Percentiles rank a stretch among this genome's conserved stretches.
Evolutionary conservation across 139 green algal genomes (phyloP).

Genomic region (Astrephomene gubernaculifera): DNA sequence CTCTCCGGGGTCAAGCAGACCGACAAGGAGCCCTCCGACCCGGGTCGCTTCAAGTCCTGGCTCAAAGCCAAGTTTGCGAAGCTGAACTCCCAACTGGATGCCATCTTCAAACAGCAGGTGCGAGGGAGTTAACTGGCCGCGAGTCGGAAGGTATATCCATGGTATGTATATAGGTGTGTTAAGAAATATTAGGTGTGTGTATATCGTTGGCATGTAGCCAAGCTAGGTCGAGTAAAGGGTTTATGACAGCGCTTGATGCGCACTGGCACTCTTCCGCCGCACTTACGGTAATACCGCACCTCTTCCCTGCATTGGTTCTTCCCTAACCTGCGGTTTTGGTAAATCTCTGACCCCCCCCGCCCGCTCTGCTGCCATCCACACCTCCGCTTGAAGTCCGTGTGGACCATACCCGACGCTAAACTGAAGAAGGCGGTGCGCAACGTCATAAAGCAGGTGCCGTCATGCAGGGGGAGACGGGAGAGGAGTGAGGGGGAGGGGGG

Average conservation of each 20-base stretch:
- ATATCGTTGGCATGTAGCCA: background rate
- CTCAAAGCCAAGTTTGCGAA: conserved; percentile 28
- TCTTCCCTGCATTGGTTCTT: background rate
- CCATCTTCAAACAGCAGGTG: conserved; percentile 37
- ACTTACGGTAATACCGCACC: background rate
- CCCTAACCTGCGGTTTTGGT: background rate
- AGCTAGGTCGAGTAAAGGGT: background rate
- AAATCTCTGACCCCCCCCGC: background rate
- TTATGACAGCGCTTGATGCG: background rate
- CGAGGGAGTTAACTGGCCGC: background rate
- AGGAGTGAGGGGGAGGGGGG: too few relatives aligned
- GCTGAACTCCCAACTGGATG: conserved; percentile 1
- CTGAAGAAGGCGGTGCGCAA: conserved; percentile 52
- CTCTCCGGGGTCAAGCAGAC: background rate
- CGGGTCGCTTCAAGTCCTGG: conserved; percentile 36
- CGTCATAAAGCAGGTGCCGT: conserved; percentile 53
- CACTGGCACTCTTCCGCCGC: background rate
- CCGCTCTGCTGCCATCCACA: background rate
- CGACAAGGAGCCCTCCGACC: conserved; percentile 14
- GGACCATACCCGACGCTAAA: conserved; percentile 62
- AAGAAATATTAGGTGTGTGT: background rate
- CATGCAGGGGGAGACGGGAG: too few relatives aligned
- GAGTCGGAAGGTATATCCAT: too few relatives aligned
- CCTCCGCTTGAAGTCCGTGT: conserved; percentile 21
- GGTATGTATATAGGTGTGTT: too few relatives aligned